Evolutionary conservation across 352 stramenopile genomes (phyloP), one percentile per base, ranked within the genome.

Genomic region (Globisporangium paroecandrum): DNA sequence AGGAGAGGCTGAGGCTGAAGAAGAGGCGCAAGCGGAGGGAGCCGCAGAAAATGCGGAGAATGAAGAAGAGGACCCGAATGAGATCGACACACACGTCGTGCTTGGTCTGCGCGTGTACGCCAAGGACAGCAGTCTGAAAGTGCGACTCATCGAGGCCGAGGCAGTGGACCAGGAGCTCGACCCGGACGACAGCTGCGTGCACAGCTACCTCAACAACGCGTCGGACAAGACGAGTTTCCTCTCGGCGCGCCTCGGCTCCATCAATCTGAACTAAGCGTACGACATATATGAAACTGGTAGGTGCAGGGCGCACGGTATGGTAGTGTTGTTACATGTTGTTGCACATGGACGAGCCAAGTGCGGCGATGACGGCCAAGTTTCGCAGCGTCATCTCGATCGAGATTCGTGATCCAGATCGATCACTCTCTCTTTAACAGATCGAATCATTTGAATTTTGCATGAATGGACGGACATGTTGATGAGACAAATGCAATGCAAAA

Each of bases 51-150:
- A 32, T 32, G 29, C 22, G 1, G 34, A 32, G 4, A 22, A 25
- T 4, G 58, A 63, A 22, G 38, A 51, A 4, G 27, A 29, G 2
- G 43, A 43, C 20, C 54, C 58, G 6, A 53, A 43, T 12, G 72
- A 79, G 22, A 46, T 65, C 12, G 71, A 79, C 49, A 67, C 63
- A n/a, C 62, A 71, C 20, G 64, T 60, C 4, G 64, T 75, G 13
- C 32, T 82, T 15, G 76, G 75, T 34, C 55, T 82, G 15, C 73
- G 70, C 38, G 69, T 79, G 18, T 72, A 82, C 54, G 69, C 76
- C 18, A 74, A 72, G 56, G 75, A 81, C 58, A 60, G 60, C 3
- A 53, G 55, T 46, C 62, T 72, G 6, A 46, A 62, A 62, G 68
- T 74, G 7, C 46, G 59, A 1, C 61, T 72, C 20, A 49, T 69